These are phyloP conservation scores for Penium margaritaceum DNA, from an alignment of 139 green algal genomes.

Conservation along the genomic window DNA sequence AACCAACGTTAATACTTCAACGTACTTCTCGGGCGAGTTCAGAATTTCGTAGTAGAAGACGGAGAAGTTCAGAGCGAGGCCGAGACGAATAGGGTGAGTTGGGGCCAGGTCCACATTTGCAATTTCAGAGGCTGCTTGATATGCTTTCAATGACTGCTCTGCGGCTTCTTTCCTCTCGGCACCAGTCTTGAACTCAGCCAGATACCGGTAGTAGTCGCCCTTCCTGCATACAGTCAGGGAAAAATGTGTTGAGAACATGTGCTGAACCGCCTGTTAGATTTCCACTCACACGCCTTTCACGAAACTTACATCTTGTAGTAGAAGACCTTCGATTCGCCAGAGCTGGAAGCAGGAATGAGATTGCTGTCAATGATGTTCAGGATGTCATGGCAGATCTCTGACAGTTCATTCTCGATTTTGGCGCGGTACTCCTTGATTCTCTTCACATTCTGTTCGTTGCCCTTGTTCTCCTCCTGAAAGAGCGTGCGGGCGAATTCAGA, in stretches of 20 bases:
- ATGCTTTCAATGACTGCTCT: conserved; percentile 44
- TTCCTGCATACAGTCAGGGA: no score
- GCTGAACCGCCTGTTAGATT: no score
- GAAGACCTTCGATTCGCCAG: conserved; percentile 94
- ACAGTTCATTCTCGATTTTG: conserved; percentile 55
- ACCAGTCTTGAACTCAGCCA: conserved; percentile 51
- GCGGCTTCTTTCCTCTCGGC: conserved; percentile 42
- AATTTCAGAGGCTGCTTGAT: conserved; percentile 48
- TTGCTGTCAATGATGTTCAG: conserved; percentile 87
- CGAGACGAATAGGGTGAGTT: conserved; percentile 50
- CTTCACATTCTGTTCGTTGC: conserved; percentile 85
- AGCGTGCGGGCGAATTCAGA: no score
- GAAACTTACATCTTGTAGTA: conserved; percentile 81
- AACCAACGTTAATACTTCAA: no score
- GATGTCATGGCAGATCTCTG: conserved; percentile 55
- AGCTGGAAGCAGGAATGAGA: conserved; percentile 84
- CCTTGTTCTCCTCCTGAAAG: conserved; percentile 84
- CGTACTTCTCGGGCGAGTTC: conserved; percentile 38
- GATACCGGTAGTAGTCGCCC: conserved; percentile 55
- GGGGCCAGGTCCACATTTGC: conserved; percentile 40
- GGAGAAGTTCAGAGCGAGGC: conserved; percentile 51
- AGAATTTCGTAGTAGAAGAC: conserved; percentile 57
- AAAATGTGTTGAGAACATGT: no score
- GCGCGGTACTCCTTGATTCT: conserved; percentile 84
- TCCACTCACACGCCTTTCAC: no score